phyloP scores from a whole-genome alignment of 1,139 yeast species.

The Spathaspora sp. region DNA sequence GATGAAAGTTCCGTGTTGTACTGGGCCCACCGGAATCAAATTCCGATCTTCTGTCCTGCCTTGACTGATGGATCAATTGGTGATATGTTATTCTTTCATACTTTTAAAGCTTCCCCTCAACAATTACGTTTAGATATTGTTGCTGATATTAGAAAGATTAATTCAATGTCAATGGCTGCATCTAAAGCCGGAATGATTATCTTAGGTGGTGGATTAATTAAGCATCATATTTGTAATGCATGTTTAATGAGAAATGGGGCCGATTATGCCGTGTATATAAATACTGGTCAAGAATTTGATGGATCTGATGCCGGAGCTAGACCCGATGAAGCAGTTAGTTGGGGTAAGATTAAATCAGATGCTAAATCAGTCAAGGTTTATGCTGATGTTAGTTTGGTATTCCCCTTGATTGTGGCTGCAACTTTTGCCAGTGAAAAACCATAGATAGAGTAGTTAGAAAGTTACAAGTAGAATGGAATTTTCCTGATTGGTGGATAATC shows the following conservation, averaged over 20 bases:
- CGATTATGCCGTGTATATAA: constrained; percentile 93
- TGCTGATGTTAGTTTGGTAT: constrained; percentile 94
- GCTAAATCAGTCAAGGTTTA: constrained; percentile 90
- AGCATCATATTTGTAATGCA: constrained; percentile 97
- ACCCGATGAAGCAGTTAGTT: constrained; percentile 97
- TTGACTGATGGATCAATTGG: constrained; percentile 98
- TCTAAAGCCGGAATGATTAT: constrained; percentile 92
- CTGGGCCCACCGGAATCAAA: constrained; percentile 96
- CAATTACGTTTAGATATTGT: constrained; percentile 90
- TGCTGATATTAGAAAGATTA: constrained; percentile 86
- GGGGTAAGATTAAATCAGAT: constrained; percentile 98
- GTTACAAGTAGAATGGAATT: background rate
- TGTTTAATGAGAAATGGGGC: constrained; percentile 99
- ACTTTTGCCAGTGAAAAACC: constrained; percentile 71
- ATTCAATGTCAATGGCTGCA: constrained; percentile 96
- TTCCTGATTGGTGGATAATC: background rate
- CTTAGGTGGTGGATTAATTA: constrained; percentile 93
- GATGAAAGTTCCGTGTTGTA: constrained; percentile 92
- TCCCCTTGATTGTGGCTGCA: constrained; percentile 96
- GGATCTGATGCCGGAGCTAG: constrained; percentile 99
- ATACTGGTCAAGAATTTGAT: constrained; percentile 98
- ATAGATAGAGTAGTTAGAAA: background rate
- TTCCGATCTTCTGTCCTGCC: constrained; percentile 97
- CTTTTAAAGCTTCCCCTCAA: constrained; percentile 89
- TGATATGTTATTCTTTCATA: constrained; percentile 97